Evolutionary conservation across 2,329 filamentous ascomycete genomes (phyloP).

Genomic region (Pseudopyrenochaeta lycopersici): DNA sequence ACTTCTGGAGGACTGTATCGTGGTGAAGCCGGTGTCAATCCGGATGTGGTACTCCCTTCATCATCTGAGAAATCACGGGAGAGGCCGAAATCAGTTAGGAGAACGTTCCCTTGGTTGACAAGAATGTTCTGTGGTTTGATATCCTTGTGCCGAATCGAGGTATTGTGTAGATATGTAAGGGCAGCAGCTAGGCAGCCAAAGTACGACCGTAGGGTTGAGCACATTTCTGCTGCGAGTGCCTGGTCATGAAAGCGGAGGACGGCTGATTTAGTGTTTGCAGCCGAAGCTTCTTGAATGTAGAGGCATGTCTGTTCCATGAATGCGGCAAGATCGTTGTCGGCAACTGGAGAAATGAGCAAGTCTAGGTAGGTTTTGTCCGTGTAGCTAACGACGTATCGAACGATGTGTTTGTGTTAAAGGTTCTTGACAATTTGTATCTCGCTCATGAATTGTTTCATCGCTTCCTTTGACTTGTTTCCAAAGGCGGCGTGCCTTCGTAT

Average conservation of each 20-base stretch:
- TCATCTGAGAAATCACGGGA: constrained; percentile 16
- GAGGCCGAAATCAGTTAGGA: constrained; percentile 24
- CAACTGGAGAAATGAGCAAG: constrained; percentile 36
- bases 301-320: background rate
- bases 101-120: constrained; percentile 9
- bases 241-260: background rate
- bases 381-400: constrained; percentile 40
- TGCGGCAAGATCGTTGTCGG: constrained; percentile 19
- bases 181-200: constrained; percentile 27
- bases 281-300: background rate
- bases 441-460: constrained; percentile 24
- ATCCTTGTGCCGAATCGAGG: constrained; percentile 19
- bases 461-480: constrained; percentile 8
- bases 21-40: constrained; percentile 3
- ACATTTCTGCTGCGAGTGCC: background rate
- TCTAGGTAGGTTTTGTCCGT: constrained; percentile 37
- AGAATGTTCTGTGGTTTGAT: constrained; percentile 30
- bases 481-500: constrained; percentile 27
- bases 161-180: constrained; percentile 22
- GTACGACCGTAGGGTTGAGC: constrained; percentile 2
- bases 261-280: background rate
- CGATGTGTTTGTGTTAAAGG: constrained; percentile 36
- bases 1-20: constrained; percentile 28
- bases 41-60: constrained; percentile 10
- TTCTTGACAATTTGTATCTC: constrained; percentile 38